Evolutionary conservation across 495 filamentous ascomycete species (phyloP).

Genomic region (Immersiella caudata): DNA sequence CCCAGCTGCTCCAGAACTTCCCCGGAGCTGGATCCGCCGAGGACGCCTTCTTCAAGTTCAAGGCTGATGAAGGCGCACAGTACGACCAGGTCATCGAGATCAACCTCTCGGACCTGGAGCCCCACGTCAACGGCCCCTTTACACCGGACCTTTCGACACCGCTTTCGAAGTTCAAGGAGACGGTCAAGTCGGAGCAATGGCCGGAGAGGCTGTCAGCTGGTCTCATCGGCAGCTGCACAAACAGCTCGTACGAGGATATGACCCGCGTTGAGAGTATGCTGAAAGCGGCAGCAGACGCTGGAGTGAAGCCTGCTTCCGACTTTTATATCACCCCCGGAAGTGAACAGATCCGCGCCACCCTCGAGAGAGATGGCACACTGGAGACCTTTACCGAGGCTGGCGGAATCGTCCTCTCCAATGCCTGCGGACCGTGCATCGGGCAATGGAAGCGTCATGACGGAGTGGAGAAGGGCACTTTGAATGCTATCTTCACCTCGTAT

Average conservation of each 20-base stretch:
- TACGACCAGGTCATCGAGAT: slow-evolving; percentile 95
- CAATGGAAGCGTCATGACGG: slow-evolving; percentile 94
- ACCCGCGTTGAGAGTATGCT: slow-evolving; percentile 88
- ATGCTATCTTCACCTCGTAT: slow-evolving; percentile 95
- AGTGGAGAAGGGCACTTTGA: slow-evolving; percentile 77
- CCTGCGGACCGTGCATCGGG: slow-evolving; percentile 93
- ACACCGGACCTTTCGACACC: slow-evolving; percentile 94
- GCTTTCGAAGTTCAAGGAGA: slow-evolving; percentile 81
- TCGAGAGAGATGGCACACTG: slow-evolving; percentile 83
- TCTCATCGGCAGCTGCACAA: slow-evolving; percentile 96
- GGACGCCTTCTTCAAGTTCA: slow-evolving; percentile 52
- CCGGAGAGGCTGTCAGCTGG: slow-evolving; percentile 87
- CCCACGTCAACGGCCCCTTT: slow-evolving; percentile 96
- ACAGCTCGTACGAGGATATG: slow-evolving; percentile 99
- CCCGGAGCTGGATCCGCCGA: slow-evolving; percentile 40
- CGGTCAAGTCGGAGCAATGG: slow-evolving; percentile 83
- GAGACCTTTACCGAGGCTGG: slow-evolving; percentile 85
- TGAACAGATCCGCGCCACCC: slow-evolving; percentile 93
- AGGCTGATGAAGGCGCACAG: slow-evolving; percentile 75
- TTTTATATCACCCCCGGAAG: slow-evolving; percentile 97
- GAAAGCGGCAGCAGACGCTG: slow-evolving; percentile 83
- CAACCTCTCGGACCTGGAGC: slow-evolving; percentile 85
- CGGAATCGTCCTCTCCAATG: slow-evolving; percentile 89
- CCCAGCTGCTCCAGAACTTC: slow-evolving; percentile 53
- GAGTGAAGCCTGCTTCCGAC: slow-evolving; percentile 81